A percentile compares a stretch with the other conserved stretches of the same genome.
Conservation (phyloP, 1,284 basidiomycete species). For the Mycena citricolor region DNA sequence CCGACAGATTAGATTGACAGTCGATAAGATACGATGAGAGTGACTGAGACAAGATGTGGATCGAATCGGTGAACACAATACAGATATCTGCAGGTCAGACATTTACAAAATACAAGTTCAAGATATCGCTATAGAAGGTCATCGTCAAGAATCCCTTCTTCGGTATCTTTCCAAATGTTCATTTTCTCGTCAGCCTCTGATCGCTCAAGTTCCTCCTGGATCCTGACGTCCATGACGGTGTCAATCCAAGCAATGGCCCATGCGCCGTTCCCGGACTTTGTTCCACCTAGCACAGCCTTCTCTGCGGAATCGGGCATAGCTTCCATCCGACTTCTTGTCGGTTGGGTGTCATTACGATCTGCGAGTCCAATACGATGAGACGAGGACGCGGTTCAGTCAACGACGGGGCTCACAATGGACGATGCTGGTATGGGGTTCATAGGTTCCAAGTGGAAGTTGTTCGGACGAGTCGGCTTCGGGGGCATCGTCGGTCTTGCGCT, state of each 20-base stretch:
- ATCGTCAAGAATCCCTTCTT: too few relatives aligned
- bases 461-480: slow-evolving; percentile 26
- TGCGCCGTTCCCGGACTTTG: slow-evolving; percentile 70
- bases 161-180: slow-evolving; percentile 19
- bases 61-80: too few relatives aligned
- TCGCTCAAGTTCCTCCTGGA: slow-evolving; percentile 7
- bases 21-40: too few relatives aligned
- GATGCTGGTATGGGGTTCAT: slow-evolving; percentile 71
- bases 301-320: slow-evolving; percentile 44
- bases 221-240: slow-evolving; percentile 56
- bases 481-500: slow-evolving; percentile 28
- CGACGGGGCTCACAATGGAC: slow-evolving; percentile 57
- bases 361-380: slow-evolving; percentile 12
- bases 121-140: too few relatives aligned
- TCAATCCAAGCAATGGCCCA: slow-evolving; percentile 81
- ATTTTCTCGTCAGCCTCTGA: slow-evolving; percentile 11
- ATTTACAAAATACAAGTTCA: too few relatives aligned
- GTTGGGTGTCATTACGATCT: slow-evolving; percentile 75
- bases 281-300: slow-evolving; percentile 61
- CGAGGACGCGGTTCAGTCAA: slow-evolving; percentile 7
- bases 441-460: slow-evolving; percentile 56
- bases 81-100: too few relatives aligned
- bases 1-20: too few relatives aligned
- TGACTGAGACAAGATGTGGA: too few relatives aligned
- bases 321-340: slow-evolving; percentile 65